A percentile compares a stretch with the other conserved stretches of the same genome.
Conservation (phyloP, 2,329 filamentous ascomycete species). For the Cercospora sojina region DNA sequence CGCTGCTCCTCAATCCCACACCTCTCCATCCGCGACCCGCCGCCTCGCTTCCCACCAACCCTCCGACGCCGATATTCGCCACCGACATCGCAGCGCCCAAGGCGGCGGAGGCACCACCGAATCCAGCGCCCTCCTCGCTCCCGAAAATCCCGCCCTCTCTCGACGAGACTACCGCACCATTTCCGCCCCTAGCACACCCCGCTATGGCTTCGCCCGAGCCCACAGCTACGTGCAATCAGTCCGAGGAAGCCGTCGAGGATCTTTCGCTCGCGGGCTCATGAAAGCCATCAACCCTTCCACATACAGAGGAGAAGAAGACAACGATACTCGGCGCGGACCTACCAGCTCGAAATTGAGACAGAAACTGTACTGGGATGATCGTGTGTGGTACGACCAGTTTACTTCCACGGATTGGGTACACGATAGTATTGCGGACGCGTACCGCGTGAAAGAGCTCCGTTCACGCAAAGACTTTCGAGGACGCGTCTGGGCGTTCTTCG, state of each 20-base stretch:
- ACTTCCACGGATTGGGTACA: slow-evolving; percentile 98
- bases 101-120: background rate
- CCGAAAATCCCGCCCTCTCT: slow-evolving; percentile 33
- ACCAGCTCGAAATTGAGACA: slow-evolving; percentile 45
- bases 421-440: slow-evolving; percentile 91
- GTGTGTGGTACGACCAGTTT: slow-evolving; percentile 98
- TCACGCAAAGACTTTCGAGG: slow-evolving; percentile 81
- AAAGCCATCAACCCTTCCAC: slow-evolving; percentile 21
- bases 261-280: slow-evolving; percentile 40
- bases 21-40: background rate
- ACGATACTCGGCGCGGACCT: slow-evolving; percentile 14
- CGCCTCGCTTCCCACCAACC: slow-evolving; percentile 7
- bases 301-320: slow-evolving; percentile 19
- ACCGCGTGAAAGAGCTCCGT: slow-evolving; percentile 79
- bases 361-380: slow-evolving; percentile 72
- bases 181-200: slow-evolving; percentile 24
- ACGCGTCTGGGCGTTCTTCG: slow-evolving; percentile 72
- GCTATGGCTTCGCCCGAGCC: slow-evolving; percentile 36
- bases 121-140: slow-evolving; percentile 5
- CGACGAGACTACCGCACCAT: slow-evolving; percentile 28
- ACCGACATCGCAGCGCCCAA: background rate
- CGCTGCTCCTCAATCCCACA: background rate
- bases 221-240: slow-evolving; percentile 35
- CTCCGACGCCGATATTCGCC: slow-evolving; percentile 3
- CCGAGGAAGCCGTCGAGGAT: slow-evolving; percentile 48